Evolutionary conservation across 1,284 basidiomycete species (phyloP).

Genomic region (Sporisorium sorghi): DNA sequence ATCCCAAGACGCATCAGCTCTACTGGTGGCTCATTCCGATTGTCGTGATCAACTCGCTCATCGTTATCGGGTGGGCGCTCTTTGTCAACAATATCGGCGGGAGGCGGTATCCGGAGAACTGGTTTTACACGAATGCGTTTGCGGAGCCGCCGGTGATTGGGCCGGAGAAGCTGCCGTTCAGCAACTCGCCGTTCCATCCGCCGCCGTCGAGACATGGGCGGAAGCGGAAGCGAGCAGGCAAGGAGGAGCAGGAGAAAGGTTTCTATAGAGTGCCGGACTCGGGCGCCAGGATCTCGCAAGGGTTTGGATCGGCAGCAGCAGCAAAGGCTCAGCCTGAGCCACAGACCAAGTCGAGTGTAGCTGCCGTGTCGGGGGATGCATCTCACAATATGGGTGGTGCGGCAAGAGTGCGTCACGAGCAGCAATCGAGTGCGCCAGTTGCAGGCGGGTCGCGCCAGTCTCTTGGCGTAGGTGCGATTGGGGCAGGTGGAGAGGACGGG

Average conservation of each 20-base stretch:
- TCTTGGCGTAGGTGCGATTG: slow-evolving; percentile 1
- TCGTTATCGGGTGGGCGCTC: slow-evolving; percentile 62
- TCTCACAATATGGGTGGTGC: slow-evolving; percentile 11
- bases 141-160: slow-evolving; percentile 39
- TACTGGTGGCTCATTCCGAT: slow-evolving; percentile 53
- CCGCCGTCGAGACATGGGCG: background rate
- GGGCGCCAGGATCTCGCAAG: slow-evolving; percentile 19
- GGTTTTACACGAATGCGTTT: slow-evolving; percentile 40
- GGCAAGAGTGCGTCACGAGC: slow-evolving; percentile 5
- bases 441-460: slow-evolving; percentile 1
- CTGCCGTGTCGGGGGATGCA: background rate
- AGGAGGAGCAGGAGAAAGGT: slow-evolving; percentile 15
- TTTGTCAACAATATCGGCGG: slow-evolving; percentile 60
- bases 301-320: background rate
- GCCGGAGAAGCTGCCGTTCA: slow-evolving; percentile 40
- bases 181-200: slow-evolving; percentile 19
- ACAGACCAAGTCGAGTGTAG: background rate
- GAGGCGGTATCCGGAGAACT: slow-evolving; percentile 47
- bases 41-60: slow-evolving; percentile 25
- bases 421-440: background rate
- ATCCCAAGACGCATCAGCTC: slow-evolving; percentile 30
- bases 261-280: slow-evolving; percentile 34
- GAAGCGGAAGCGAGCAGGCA: slow-evolving; percentile 15
- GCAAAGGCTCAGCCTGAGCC: slow-evolving; percentile 1
- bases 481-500: slow-evolving; percentile 10